These are phyloP conservation scores for Fusarium sp. DNA, from an alignment of 2,329 filamentous ascomycete species.

Conservation along the genomic window DNA sequence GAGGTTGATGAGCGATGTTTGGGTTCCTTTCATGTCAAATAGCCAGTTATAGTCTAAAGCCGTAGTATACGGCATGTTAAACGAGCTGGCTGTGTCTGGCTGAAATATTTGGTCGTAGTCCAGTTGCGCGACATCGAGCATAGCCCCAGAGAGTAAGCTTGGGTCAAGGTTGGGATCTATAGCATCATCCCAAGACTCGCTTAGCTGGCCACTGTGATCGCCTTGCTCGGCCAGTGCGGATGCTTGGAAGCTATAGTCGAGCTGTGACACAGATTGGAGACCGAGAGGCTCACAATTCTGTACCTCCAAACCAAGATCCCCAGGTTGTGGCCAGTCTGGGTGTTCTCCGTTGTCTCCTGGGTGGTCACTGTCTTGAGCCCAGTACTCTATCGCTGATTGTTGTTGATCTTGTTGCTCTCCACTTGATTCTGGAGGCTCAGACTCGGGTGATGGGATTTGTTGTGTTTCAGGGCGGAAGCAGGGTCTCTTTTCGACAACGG, in stretches of 20 bases:
- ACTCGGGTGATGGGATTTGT: slow-evolving; percentile 19
- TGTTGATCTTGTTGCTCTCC: slow-evolving; percentile 9
- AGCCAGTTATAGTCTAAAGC: slow-evolving; percentile 73
- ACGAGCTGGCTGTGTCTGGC: slow-evolving; percentile 72
- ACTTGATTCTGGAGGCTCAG: slow-evolving; percentile 8
- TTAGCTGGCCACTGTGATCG: neutral
- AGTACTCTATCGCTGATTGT: neutral
- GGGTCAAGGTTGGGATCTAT: slow-evolving; percentile 21
- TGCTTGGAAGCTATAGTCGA: neutral
- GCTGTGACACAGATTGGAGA: neutral
- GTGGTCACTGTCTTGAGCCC: neutral
- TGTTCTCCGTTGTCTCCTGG: neutral
- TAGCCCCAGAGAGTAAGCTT: slow-evolving; percentile 5
- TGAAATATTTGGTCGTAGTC: slow-evolving; percentile 67
- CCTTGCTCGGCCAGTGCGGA: neutral
- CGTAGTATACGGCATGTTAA: slow-evolving; percentile 74
- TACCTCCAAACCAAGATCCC: neutral
- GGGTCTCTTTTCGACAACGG: slow-evolving; percentile 60
- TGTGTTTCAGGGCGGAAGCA: slow-evolving; percentile 14
- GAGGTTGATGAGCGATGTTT: slow-evolving; percentile 1
- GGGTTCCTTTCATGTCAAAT: slow-evolving; percentile 59
- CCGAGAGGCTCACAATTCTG: slow-evolving; percentile 2
- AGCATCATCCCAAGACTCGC: slow-evolving; percentile 25
- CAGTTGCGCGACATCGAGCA: slow-evolving; percentile 24
- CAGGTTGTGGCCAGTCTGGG: neutral